Evolutionary conservation across 176 grass and related monocot genomes (phyloP).

Genomic region (Saccharum spontaneum): DNA sequence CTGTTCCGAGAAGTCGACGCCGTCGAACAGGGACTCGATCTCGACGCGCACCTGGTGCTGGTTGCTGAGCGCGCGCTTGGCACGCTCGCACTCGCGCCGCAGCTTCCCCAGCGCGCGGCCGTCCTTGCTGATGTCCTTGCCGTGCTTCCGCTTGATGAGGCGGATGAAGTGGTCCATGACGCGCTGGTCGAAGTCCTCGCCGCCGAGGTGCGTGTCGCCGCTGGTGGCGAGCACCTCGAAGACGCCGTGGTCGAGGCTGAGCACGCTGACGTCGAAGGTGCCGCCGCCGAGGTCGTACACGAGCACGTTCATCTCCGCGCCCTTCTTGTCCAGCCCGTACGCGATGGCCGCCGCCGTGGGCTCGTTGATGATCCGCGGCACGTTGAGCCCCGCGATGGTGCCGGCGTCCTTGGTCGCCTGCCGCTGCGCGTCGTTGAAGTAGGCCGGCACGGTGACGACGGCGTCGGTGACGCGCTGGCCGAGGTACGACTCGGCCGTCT

Average conservation of each 20-base stretch:
- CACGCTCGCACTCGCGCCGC: slow-evolving; percentile 37
- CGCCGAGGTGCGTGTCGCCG: slow-evolving; percentile 79
- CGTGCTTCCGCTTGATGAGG: slow-evolving; percentile 31
- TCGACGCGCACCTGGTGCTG: slow-evolving; percentile 47
- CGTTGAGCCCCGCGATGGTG: slow-evolving; percentile 50
- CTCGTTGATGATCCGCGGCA: slow-evolving; percentile 43
- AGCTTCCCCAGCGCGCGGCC: slow-evolving; percentile 29
- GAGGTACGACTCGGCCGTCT: slow-evolving; percentile 30
- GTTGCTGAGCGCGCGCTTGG: slow-evolving; percentile 46
- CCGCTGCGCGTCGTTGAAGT: slow-evolving; percentile 51
- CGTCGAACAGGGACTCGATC: slow-evolving; percentile 37
- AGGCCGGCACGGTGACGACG: slow-evolving; percentile 43
- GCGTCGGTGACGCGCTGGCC: slow-evolving; percentile 25
- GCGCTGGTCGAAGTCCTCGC: slow-evolving; percentile 42
- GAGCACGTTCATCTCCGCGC: slow-evolving; percentile 25
- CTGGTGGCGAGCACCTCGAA: slow-evolving; percentile 70
- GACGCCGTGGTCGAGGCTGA: slow-evolving; percentile 65
- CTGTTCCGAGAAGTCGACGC: slow-evolving; percentile 34
- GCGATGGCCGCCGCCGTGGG: slow-evolving; percentile 49
- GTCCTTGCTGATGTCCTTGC: slow-evolving; percentile 31
- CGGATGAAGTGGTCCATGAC: slow-evolving; percentile 47
- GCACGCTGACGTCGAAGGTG: slow-evolving; percentile 51
- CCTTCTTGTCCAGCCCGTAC: slow-evolving; percentile 33
- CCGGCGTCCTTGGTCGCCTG: slow-evolving; percentile 45
- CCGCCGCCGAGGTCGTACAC: slow-evolving; percentile 44